Conservation (phyloP, 208 protist species). For the Novymonas esmeraldas region DNA sequence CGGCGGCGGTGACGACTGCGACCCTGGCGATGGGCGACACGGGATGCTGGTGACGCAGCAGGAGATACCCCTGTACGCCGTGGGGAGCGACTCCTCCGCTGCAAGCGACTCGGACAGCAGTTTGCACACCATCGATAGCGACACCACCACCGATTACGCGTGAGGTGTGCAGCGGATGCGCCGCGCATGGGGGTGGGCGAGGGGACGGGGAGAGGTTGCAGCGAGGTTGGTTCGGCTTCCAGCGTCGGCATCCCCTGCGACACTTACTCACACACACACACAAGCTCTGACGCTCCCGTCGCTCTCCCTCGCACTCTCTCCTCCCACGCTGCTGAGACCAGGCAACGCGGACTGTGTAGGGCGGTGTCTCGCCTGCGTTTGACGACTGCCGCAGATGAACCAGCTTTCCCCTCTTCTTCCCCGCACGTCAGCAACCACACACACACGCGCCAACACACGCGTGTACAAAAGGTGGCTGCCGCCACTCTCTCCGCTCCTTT, state of each 20-base stretch:
- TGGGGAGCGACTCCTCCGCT: slow-evolving; percentile 1
- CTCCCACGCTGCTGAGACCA: too few species aligned
- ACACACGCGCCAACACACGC: slow-evolving; percentile 1
- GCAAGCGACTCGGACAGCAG: background rate
- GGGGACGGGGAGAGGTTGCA: too few species aligned
- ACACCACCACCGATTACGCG: slow-evolving; percentile 1
- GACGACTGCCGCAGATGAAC: too few species aligned
- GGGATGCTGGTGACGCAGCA: slow-evolving; percentile 75
- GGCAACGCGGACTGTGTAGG: too few species aligned
- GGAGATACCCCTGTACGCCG: slow-evolving; percentile 43
- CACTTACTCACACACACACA: too few species aligned
- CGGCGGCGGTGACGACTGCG: background rate
- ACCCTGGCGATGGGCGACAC: slow-evolving; percentile 8
- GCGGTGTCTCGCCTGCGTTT: too few species aligned
- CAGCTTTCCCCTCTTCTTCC: background rate
- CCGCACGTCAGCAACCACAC: background rate
- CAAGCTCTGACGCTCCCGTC: too few species aligned
- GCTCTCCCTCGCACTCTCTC: too few species aligned
- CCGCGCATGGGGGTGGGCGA: background rate
- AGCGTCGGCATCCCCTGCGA: too few species aligned
- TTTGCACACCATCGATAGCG: background rate
- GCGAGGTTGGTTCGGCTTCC: too few species aligned
- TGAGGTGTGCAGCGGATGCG: background rate
- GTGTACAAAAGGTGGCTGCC: too few species aligned
- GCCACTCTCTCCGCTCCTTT: too few species aligned